These are phyloP conservation scores for Cyberlindnera mrakii DNA, from an alignment of 805 yeast species.

Conservation along the genomic window DNA sequence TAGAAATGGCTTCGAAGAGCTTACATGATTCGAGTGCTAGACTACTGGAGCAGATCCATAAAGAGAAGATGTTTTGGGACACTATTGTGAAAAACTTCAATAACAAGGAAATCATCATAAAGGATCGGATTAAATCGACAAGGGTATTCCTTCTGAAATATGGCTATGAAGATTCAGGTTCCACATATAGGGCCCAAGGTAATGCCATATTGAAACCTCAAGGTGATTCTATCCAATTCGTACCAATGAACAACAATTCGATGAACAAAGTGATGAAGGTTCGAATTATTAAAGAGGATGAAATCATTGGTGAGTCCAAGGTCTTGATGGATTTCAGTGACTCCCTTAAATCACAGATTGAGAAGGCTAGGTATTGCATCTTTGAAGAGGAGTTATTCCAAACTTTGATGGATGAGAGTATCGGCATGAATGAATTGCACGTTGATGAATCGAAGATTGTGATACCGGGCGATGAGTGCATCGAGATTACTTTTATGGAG, in stretches of 20 bases:
- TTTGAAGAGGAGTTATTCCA: slow-evolving; percentile 88
- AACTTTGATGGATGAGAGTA: slow-evolving; percentile 73
- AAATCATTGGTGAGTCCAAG: slow-evolving; percentile 53
- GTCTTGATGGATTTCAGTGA: slow-evolving; percentile 16
- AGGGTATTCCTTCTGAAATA: slow-evolving; percentile 71
- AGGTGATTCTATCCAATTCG: slow-evolving; percentile 32
- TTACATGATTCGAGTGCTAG: slow-evolving; percentile 46
- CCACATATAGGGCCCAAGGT: slow-evolving; percentile 60
- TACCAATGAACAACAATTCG: slow-evolving; percentile 11
- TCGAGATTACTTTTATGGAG: slow-evolving; percentile 66
- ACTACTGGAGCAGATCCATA: slow-evolving; percentile 46
- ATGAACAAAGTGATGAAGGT: slow-evolving; percentile 50
- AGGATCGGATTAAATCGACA: slow-evolving; percentile 48
- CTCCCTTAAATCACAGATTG: slow-evolving; percentile 50
- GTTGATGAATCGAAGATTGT: slow-evolving; percentile 61
- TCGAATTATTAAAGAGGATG: slow-evolving; percentile 46
- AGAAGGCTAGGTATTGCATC: slow-evolving; percentile 62
- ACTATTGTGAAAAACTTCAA: slow-evolving; percentile 26
- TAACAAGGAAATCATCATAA: slow-evolving; percentile 56
- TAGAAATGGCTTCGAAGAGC: slow-evolving; percentile 46
- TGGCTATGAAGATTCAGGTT: slow-evolving; percentile 90
- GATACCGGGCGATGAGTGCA: slow-evolving; percentile 54
- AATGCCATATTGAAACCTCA: slow-evolving; percentile 61
- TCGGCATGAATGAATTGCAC: slow-evolving; percentile 58
- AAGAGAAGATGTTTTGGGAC: slow-evolving; percentile 68